phyloP scores from a whole-genome alignment of 176 grass and related monocot genomes.

The Urochloa ruziziensis region DNA sequence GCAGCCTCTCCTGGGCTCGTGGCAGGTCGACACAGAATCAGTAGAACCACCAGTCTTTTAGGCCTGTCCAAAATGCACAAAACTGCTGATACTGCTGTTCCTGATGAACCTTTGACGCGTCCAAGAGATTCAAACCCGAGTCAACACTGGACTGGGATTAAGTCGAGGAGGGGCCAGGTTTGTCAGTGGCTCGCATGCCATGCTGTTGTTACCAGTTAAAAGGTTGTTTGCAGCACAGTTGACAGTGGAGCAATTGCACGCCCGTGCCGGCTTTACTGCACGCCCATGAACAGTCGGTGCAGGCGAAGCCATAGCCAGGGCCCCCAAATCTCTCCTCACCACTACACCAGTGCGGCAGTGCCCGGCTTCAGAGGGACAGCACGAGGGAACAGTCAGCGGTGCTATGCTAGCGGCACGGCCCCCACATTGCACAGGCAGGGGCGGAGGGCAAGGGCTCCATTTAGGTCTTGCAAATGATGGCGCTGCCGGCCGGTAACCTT shows the following conservation, averaged over 20 bases:
- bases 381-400: background rate
- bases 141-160: background rate
- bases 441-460: constrained; percentile 5
- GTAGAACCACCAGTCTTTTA: background rate
- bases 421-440: background rate
- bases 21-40: background rate
- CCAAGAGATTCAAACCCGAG: background rate
- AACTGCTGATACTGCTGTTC: background rate
- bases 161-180: background rate
- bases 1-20: background rate
- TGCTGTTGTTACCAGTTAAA: background rate
- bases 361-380: background rate
- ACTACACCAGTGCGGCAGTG: background rate
- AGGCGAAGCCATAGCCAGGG: background rate
- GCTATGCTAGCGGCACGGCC: background rate
- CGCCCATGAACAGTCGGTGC: background rate
- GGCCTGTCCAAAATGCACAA: background rate
- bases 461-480: background rate
- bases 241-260: background rate
- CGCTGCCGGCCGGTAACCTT: background rate
- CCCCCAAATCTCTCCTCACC: constrained; percentile 5
- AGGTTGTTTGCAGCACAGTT: background rate
- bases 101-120: background rate
- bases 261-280: background rate
- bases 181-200: background rate